Base-by-base conservation (phyloP, 495 filamentous ascomycete genomes). In the Penicillium robsamsonii region DNA sequence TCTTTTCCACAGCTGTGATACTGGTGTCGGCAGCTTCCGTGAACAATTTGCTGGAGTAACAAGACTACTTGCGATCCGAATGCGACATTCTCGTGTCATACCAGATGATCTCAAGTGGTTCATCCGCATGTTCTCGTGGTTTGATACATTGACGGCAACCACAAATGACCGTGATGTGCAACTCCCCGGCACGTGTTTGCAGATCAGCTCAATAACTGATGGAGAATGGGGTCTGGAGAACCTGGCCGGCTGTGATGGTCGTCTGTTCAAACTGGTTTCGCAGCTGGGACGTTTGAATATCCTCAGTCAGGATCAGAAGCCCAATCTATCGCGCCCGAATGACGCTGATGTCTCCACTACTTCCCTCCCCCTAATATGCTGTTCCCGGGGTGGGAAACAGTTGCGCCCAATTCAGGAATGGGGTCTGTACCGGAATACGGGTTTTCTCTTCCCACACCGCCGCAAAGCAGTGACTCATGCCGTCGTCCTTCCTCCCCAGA, bases 31-130 rank as follows among this genome's bases (percentile, higher is more conserved):
- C 4, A 90, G 92, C 64, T 97, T 96, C 73, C 88, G 91, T 52
- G 93, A 91, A 0, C 93, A 96, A 65, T 92, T 97, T 62, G 91
- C 91, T 1, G 92, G 93, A 1, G 93, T 96, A 48, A 94, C 92
- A 68, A 93, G 94, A 76, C 84, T 97, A 46, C 83, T 97, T 11
- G 82, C 87, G 11, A 85, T 97, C 73, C 82, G 92, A 51, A 81
- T 88, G 57, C 72, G 75, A 53, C 70, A 68, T 59, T 82, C 84
- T 24, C 82, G 81, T 29, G 69, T 80, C 17, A 76, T 85, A 40
- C 82, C 85, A 15, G 76, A 81, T 18, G 87, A 91, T 50, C 84
- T 90, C 30, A 87, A 84, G 41, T 97, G 93, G 93, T 91, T 96
- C 77, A 91, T 96, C 57, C 86, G 90, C n/a, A 85, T 96, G 65